phyloP scores from a whole-genome alignment of 2,329 filamentous ascomycete species.

The Sclerotinia trifoliorum region DNA sequence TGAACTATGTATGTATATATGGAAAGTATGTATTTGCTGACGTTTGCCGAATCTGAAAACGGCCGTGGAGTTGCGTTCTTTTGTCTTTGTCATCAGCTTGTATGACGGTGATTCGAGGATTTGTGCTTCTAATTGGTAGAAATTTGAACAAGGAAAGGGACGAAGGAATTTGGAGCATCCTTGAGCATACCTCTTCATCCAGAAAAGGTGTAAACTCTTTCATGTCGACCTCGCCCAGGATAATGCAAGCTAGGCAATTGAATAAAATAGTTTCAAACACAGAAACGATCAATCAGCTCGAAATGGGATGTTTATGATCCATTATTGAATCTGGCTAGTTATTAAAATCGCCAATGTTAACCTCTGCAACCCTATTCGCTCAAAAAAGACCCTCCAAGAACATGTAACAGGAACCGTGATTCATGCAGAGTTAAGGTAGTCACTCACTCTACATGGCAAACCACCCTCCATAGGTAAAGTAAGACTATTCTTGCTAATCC shows the following conservation, averaged over 20 bases:
- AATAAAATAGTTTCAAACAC: neutral
- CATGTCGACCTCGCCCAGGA: neutral
- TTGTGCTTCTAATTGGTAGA: neutral
- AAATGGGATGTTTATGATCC: neutral
- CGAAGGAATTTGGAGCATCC: neutral
- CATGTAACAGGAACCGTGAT: neutral
- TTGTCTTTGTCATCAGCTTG: conserved; percentile 9
- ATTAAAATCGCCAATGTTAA: neutral
- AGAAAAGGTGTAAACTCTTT: neutral
- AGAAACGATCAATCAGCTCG: neutral
- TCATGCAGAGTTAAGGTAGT: neutral
- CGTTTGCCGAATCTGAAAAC: neutral
- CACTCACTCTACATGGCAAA: conserved; percentile 44
- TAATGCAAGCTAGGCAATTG: neutral
- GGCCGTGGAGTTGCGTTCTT: neutral
- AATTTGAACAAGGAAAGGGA: neutral
- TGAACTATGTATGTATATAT: neutral
- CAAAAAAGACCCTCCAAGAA: no score
- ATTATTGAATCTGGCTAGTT: no score
- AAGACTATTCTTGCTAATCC: conserved; percentile 58
- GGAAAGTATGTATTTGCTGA: neutral
- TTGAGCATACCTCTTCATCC: neutral
- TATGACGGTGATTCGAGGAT: neutral
- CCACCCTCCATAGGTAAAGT: conserved; percentile 64
- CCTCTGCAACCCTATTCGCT: neutral